phyloP scores from a whole-genome alignment of 768 basidiomycete species.

The Saitozyma sp. region DNA sequence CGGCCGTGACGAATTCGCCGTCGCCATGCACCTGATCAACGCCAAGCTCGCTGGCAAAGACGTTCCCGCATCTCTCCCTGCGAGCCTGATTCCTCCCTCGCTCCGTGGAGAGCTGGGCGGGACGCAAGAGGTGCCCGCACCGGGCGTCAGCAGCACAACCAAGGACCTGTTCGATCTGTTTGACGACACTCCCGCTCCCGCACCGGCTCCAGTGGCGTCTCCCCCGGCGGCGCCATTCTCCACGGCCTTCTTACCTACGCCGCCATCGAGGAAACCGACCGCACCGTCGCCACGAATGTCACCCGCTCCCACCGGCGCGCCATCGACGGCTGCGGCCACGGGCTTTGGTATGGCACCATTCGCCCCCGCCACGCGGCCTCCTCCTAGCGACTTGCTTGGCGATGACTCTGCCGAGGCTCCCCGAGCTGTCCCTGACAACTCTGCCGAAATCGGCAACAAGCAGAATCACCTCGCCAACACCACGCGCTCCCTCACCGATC shows the following conservation, averaged over 20 bases:
- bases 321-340: conserved; percentile 13
- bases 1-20: conserved; percentile 88
- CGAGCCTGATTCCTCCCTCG: conserved; percentile 76
- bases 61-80: conserved; percentile 65
- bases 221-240: neutral
- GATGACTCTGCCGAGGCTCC: conserved; percentile 37
- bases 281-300: conserved; percentile 2
- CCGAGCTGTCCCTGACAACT: conserved; percentile 58
- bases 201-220: conserved; percentile 9
- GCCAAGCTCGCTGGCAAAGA: conserved; percentile 76
- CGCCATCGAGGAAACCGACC: conserved; percentile 24
- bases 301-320: conserved; percentile 14
- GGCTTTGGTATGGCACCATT: conserved; percentile 43
- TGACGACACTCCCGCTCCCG: conserved; percentile 27
- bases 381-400: conserved; percentile 40
- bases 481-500: conserved; percentile 65
- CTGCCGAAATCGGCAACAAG: conserved; percentile 81
- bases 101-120: conserved; percentile 59
- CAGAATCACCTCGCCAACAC: conserved; percentile 84
- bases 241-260: conserved; percentile 27
- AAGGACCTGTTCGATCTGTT: conserved; percentile 54
- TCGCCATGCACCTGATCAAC: conserved; percentile 92
- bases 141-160: conserved; percentile 48
- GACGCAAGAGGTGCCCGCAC: conserved; percentile 27
- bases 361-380: conserved; percentile 7